Conservation (phyloP, 2,329 filamentous ascomycete species). For the Albophoma yamanashiensis region DNA sequence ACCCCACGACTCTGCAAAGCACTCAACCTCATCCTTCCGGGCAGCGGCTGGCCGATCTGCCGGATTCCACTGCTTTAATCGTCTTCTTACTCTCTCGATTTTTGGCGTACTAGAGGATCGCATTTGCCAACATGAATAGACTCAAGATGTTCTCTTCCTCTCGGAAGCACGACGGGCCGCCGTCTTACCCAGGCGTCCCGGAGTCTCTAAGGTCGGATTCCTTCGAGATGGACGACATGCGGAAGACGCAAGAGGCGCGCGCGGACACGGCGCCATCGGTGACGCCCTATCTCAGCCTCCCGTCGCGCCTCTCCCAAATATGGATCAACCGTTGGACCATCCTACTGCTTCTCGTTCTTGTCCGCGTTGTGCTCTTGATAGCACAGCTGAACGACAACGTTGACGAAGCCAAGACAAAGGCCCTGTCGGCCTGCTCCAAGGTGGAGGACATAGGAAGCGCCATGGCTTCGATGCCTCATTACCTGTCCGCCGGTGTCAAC, state of each 20-base stretch:
- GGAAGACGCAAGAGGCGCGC: slow-evolving; percentile 18
- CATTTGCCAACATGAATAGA: slow-evolving; percentile 9
- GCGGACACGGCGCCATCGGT: slow-evolving; percentile 55
- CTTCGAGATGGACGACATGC: slow-evolving; percentile 22
- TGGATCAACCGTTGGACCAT: slow-evolving; percentile 98
- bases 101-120: not conserved
- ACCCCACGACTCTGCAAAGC: not conserved
- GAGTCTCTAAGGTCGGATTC: slow-evolving; percentile 25
- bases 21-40: not conserved
- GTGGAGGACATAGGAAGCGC: slow-evolving; percentile 89
- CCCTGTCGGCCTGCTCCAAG: slow-evolving; percentile 78
- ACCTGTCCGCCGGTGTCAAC: slow-evolving; percentile 83
- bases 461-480: slow-evolving; percentile 98
- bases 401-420: slow-evolving; percentile 64
- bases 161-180: slow-evolving; percentile 17
- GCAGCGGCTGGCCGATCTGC: not conserved
- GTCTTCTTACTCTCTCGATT: not conserved
- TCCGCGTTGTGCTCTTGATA: slow-evolving; percentile 68
- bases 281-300: slow-evolving; percentile 87
- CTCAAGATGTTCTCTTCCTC: slow-evolving; percentile 25
- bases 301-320: slow-evolving; percentile 82
- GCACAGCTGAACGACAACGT: slow-evolving; percentile 64
- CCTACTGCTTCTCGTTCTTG: slow-evolving; percentile 74
- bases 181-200: slow-evolving; percentile 25
- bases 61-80: not conserved